Conservation (phyloP, 257 asterid species). For the Jaltomata sinuosa region DNA sequence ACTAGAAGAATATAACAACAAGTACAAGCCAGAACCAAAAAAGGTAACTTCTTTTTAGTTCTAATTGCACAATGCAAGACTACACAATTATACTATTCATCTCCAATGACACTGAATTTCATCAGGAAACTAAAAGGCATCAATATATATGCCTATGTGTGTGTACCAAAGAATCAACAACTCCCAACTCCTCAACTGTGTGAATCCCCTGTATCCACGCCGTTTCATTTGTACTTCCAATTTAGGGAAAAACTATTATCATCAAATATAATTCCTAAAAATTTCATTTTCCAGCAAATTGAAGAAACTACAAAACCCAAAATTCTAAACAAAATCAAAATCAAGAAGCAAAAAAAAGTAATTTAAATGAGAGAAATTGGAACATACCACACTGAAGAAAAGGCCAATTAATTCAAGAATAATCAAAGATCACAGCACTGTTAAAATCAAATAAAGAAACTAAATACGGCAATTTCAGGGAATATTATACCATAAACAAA, state of each 20-base stretch:
- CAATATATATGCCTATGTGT: not conserved
- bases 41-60: not conserved
- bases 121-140: not conserved
- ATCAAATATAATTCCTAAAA: not conserved
- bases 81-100: not conserved
- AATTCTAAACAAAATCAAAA: not conserved
- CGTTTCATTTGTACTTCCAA: too few relatives aligned
- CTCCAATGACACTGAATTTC: not conserved
- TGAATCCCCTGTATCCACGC: not conserved
- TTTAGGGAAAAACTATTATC: not conserved
- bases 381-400: constrained; percentile 1
- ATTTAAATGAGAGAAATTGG: not conserved
- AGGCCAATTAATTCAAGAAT: not conserved
- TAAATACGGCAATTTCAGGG: not conserved
- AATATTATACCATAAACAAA: not conserved
- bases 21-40: not conserved
- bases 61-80: not conserved
- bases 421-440: not conserved
- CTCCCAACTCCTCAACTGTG: not conserved
- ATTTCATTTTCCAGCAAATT: not conserved
- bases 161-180: not conserved
- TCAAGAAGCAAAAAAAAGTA: not conserved
- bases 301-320: not conserved
- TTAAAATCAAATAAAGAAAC: not conserved
- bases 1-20: not conserved